A percentile compares a stretch with the other conserved stretches of the same genome.
Evolutionary conservation across 768 basidiomycete genomes (phyloP).

Genomic region (Cystofilobasidium ferigula): DNA sequence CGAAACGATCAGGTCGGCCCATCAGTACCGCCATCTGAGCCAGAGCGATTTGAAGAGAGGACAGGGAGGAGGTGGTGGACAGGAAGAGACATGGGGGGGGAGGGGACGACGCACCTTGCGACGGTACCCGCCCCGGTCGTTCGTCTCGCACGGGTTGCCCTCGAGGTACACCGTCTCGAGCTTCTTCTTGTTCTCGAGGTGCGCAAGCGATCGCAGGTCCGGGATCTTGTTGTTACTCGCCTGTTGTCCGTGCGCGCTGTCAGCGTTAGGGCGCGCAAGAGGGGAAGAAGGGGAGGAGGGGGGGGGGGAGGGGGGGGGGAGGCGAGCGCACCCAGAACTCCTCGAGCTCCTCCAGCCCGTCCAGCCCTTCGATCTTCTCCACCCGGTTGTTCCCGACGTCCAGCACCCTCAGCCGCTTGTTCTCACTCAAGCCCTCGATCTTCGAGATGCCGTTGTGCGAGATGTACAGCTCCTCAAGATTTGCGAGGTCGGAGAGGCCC

Average conservation of each 20-base stretch:
- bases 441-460: slow-evolving; percentile 82
- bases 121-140: slow-evolving; percentile 66
- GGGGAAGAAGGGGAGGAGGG: neutral
- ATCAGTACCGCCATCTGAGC: no score
- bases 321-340: slow-evolving; percentile 73
- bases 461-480: slow-evolving; percentile 79
- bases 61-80: neutral
- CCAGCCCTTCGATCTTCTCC: slow-evolving; percentile 62
- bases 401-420: slow-evolving; percentile 65
- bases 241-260: no score
- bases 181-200: slow-evolving; percentile 42
- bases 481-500: slow-evolving; percentile 57
- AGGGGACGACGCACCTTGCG: slow-evolving; percentile 46
- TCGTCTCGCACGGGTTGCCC: slow-evolving; percentile 78
- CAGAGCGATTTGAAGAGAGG: no score
- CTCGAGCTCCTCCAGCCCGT: slow-evolving; percentile 64
- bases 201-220: slow-evolving; percentile 54
- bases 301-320: neutral
- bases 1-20: neutral
- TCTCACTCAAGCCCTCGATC: slow-evolving; percentile 73
- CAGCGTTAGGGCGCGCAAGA: neutral
- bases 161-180: slow-evolving; percentile 89
- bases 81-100: neutral
- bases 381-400: slow-evolving; percentile 83
- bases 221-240: slow-evolving; percentile 78